Base-by-base conservation (phyloP, 257 asterid genomes). In the Anisodus acutangulus region DNA sequence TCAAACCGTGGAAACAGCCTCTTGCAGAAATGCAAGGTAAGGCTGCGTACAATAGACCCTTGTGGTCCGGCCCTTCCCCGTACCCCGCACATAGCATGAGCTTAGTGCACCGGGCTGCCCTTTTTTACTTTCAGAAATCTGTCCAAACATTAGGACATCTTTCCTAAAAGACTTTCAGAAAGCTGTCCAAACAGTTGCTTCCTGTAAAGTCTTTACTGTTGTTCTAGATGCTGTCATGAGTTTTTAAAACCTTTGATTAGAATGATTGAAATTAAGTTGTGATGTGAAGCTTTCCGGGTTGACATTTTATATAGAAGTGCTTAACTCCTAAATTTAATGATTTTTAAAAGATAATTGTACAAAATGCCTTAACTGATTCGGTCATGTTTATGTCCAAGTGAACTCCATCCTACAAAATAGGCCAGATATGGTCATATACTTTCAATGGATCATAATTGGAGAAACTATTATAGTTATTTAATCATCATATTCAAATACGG, bases 121-220 rank as follows among this genome's bases (percentile, higher is more conserved):
- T 31, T 31, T 22, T 31, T 31, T 31, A 31, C 35, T 31, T 31
- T 31, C 35, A 31, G 35, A 31, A 31, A 31, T 31, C 35, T 31
- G 35, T 31, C 35, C 35, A 31, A 31, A 31, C 35, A 31, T 31
- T 31, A 31, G 35, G 35, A 19, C 41, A 19, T 72, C n/a, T 47
- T 54, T 47, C 45, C 79, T 71, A 4, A n/a, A 71, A n/a, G 39
- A 45, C 58, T 70, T 47, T 19, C 41, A n/a, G 37, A 19, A 71
- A 72, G 80, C 57, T 12, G 39, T 72, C 59, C n/a, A 1, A 51
- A 72, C 39, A 72, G 80, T n/a, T n/a, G 53, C 81, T 74, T 49
- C 22, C 43, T 12, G 12, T 49, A 17, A 10, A 51, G 79, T 17
- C 31, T 70, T 69, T n/a, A 19, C 12, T 74, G 81, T 49, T 12